Base-by-base conservation (phyloP, 2,329 filamentous ascomycete species). In the Xylariaceae sp. region DNA sequence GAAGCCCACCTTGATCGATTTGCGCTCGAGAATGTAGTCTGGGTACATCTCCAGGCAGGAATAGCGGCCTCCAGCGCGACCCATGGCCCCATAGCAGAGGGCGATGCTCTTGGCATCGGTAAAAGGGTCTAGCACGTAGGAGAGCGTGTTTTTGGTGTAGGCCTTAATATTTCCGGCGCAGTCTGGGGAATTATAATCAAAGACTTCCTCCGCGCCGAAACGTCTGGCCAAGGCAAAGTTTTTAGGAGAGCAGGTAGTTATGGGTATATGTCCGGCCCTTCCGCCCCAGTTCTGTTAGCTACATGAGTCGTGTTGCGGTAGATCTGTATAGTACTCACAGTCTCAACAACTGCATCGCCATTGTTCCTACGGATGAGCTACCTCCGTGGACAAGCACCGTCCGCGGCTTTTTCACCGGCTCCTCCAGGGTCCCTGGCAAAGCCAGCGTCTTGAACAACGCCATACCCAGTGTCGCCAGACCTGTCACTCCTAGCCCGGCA, bases 351-450 rank as follows among this genome's bases (percentile, higher is more conserved):
- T 80, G 77, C 3, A 76, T 70, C 0, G 73, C 75, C 49, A 71
- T 62, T 1, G 72, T 73, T 0, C 76, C 77, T 0, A 67, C 71
- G 0, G 74, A 65, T 1, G 74, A 76, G 32, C 65, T 67, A 1
- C 76, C 78, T 1, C 76, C 77, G 43, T 70, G 71, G 3, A 80
- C 71, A 1, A 80, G 62, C 0, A 80, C 66, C 40, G 57, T 53
- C 18, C 54, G 47, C n/a, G 55, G 19, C 26, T 58, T 52, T 0
- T 56, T 37, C 21, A 61, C 49, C 15, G 63, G 47, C 2, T 55
- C 51, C 42, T 56, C 58, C 12, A 60, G 57, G 12, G 60, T 57
- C 13, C 61, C 53, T 5, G 66, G 62, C n/a, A 72, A 51, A 16
- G 62, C 58, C 16, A 71, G 50, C 16, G 53, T 55, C 49, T 63